Evolutionary conservation across 2,329 filamentous ascomycete genomes (phyloP).

Genomic region (Endothia cerciana): DNA sequence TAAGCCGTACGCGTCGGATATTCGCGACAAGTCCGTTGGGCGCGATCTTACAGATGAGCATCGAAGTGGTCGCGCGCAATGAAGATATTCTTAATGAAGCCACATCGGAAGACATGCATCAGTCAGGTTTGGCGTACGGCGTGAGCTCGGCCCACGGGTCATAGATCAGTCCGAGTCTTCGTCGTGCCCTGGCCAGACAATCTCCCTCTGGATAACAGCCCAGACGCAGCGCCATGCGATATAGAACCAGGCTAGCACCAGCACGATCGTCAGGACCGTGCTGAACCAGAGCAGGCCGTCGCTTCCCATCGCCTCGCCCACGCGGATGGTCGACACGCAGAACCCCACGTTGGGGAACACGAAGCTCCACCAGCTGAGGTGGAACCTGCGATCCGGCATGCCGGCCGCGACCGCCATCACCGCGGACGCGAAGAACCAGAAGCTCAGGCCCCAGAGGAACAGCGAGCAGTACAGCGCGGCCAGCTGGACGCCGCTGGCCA

Average conservation of each 20-base stretch:
- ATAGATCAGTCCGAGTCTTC: conserved; percentile 48
- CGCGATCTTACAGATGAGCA: neutral
- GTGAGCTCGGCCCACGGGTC: neutral
- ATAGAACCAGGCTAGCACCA: conserved; percentile 60
- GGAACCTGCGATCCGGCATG: conserved; percentile 41
- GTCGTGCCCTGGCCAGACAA: conserved; percentile 63
- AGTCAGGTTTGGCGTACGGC: neutral
- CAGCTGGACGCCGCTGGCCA: conserved; percentile 33
- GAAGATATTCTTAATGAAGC: neutral
- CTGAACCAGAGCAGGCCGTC: conserved; percentile 56
- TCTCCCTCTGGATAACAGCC: conserved; percentile 54
- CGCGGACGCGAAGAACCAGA: conserved; percentile 61
- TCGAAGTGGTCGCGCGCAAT: neutral
- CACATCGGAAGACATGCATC: neutral
- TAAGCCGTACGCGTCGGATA: neutral
- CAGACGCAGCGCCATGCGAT: conserved; percentile 52
- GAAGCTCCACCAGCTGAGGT: conserved; percentile 64
- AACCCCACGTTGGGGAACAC: conserved; percentile 70
- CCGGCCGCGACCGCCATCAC: conserved; percentile 47
- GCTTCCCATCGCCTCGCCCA: conserved; percentile 58
- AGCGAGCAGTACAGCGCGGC: conserved; percentile 50
- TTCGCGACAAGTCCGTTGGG: neutral
- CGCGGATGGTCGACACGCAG: conserved; percentile 60
- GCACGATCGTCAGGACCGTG: conserved; percentile 57
- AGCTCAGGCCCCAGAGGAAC: conserved; percentile 65